Evolutionary conservation across 2,329 filamentous ascomycete genomes (phyloP), one percentile per base, ranked within the genome.

Genomic region (Diaporthe amygdali): DNA sequence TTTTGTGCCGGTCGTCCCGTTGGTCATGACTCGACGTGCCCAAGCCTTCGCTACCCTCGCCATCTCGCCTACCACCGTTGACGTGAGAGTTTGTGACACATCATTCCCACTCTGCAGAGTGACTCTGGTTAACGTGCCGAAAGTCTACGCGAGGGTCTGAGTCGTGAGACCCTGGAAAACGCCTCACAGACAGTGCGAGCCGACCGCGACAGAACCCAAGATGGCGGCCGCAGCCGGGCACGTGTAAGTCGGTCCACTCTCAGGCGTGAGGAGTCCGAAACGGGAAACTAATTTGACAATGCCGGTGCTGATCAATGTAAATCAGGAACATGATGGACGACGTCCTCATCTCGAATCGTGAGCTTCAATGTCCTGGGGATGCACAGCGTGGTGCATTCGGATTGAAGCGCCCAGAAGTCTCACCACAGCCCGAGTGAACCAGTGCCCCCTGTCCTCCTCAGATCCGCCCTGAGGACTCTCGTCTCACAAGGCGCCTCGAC

Each of bases 321-420:
- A 34, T 20, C 44, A 82, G 81, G 49, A 82, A 82, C 69, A 81
- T 82, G 80, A 82, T 82, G 81, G 80, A 83, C 75, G 80, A 82
- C 76, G 81, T 79, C 75, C 77, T 82, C n/a, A 81, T 83, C 71
- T 79, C 78, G 2, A 82, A 81, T 37, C 71, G 81, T 80, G 61
- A 56, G 77, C 75, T 47, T 54, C 59, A 54, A 32, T 20, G 25
- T 14, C 20, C 25, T n/a, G 41, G 12, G 6, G 34, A 32, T 27
- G 41, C 39, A 15, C 17, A 15, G 46, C 22, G 56, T 63, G 54
- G 22, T 22, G 6, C 37, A 63, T 7, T 32, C 25, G 37, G 34
- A 46, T 32, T 47, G 56, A 41, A 17, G 12, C n/a, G 7, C 15
- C 22, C 46, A 64, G 47, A 0, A n/a, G 20, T 47, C 25, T 37